phyloP scores from a whole-genome alignment of 164 flowering plant genomes.

The Dillenia turbinata region DNA sequence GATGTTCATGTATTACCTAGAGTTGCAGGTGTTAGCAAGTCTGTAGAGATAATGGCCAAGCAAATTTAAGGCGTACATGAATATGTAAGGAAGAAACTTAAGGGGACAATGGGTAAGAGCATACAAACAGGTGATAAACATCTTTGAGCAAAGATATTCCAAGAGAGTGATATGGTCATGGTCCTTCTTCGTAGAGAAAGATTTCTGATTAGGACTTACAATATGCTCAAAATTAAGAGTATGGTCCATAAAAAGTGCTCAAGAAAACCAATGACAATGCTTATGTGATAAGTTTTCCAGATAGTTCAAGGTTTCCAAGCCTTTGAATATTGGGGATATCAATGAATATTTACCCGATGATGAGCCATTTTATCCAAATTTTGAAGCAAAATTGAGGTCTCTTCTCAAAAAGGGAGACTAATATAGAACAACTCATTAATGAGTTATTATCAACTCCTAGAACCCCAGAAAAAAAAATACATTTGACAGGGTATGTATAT shows the following conservation, averaged over 20 bases:
- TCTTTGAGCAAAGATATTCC: background rate
- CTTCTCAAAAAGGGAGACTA: background rate
- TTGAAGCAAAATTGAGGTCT: background rate
- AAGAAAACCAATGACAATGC: too few relatives aligned
- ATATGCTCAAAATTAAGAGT: background rate
- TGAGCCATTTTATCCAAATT: background rate
- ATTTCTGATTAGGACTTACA: slow-evolving; percentile 5
- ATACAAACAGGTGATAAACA: slow-evolving; percentile 6
- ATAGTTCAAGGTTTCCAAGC: too few relatives aligned
- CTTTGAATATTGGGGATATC: background rate
- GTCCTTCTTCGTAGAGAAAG: slow-evolving; percentile 13
- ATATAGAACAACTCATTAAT: background rate
- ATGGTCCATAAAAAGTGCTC: too few relatives aligned
- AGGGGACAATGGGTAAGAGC: background rate
- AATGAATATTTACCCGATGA: background rate
- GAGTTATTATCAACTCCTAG: too few relatives aligned
- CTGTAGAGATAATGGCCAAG: background rate
- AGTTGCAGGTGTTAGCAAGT: background rate
- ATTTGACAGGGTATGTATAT: too few relatives aligned
- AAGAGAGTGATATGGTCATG: slow-evolving; percentile 18
- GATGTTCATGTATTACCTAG: slow-evolving; percentile 7
- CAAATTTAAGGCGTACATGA: background rate
- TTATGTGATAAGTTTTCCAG: too few relatives aligned
- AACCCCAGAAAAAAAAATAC: too few relatives aligned
- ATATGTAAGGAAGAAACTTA: background rate